Base-by-base conservation (phyloP, 495 filamentous ascomycete genomes). In the Trichoderma parareesei region DNA sequence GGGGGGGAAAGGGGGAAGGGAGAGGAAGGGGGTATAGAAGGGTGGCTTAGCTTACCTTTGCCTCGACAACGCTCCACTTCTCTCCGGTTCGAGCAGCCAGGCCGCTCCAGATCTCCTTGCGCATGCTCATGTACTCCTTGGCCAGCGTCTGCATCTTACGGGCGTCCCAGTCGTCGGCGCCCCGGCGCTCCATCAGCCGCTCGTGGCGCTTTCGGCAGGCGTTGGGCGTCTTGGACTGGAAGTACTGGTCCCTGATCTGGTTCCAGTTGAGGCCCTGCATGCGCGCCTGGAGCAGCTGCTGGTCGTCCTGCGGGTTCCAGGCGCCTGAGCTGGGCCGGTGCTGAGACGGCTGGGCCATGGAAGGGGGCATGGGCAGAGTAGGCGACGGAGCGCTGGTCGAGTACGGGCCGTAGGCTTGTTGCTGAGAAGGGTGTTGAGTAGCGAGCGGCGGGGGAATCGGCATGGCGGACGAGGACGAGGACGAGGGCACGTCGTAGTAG, bases 181-280 rank as follows among this genome's bases (percentile, higher is more conserved):
- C 84, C 49, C 77, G 77, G 53, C 82, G 77, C 75, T 90, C 88
- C 78, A 90, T 84, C 65, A 91, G 76, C 37, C 89, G 77, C 73
- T 91, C 89, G 69, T 91, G 86, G 43, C 89, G 82, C 73, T 92
- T 92, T 16, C 89, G 87, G 74, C 89, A 92, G 14, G 89, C 89
- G 74, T 92, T 92, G 18, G 87, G 79, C 18, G 87, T 88, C 74
- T 91, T 91, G 68, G 71, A 74, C 7, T 86, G 88, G 69, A 92
- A 92, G 75, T 88, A 80, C 27, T 75, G 77, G 41, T 76, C 76
- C 64, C 88, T 84, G 66, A 92, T 89, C 16, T 87, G 83, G n/a
- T 79, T 77, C 89, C 89, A 92, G 70, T 88, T 87, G 68, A 86
- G 81, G 43, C 85, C 84, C 66, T 81, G 77, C 14, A 83, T 78